These are phyloP conservation scores for Gossypium aridum DNA, from an alignment of 441 rosid species.

Conservation along the genomic window DNA sequence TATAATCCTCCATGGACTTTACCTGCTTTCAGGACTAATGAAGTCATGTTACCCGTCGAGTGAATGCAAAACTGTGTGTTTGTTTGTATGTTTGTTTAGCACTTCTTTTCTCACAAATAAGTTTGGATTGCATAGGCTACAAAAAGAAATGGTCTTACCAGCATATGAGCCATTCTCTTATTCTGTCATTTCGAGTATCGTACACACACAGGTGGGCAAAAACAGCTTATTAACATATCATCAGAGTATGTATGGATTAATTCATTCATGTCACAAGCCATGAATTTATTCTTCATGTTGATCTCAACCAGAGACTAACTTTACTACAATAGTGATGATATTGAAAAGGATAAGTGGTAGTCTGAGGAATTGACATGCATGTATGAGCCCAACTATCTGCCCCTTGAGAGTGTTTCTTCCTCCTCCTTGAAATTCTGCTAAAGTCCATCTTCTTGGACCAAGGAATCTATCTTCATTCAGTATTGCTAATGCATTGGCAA, in stretches of 20 bases:
- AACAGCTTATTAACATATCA: neutral
- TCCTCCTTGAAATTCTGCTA: constrained; percentile 53
- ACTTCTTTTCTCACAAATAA: neutral
- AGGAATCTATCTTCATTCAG: constrained; percentile 78
- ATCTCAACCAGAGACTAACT: constrained; percentile 51
- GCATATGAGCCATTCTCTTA: neutral
- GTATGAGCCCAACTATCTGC: constrained; percentile 68
- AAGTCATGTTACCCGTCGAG: constrained; percentile 71
- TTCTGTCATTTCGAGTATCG: neutral
- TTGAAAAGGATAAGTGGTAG: constrained; percentile 69
- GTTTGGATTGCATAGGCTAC: neutral
- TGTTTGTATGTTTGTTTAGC: neutral
- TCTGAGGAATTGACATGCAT: constrained; percentile 79
- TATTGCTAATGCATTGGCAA: constrained; percentile 83
- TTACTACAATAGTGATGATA: constrained; percentile 43
- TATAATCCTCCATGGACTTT: constrained; percentile 88
- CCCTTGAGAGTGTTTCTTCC: constrained; percentile 61
- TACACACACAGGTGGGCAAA: neutral
- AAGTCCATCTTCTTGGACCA: constrained; percentile 71
- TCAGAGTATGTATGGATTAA: too few species aligned
- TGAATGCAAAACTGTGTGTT: constrained; percentile 19
- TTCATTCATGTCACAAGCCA: neutral
- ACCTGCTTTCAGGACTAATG: constrained; percentile 70
- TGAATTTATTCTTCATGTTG: neutral
- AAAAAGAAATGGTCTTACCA: neutral